A percentile compares a stretch with the other conserved stretches of the same genome.
phyloP scores from a whole-genome alignment of 2,329 filamentous ascomycete genomes.

The Decorospora gaudefroyi region DNA sequence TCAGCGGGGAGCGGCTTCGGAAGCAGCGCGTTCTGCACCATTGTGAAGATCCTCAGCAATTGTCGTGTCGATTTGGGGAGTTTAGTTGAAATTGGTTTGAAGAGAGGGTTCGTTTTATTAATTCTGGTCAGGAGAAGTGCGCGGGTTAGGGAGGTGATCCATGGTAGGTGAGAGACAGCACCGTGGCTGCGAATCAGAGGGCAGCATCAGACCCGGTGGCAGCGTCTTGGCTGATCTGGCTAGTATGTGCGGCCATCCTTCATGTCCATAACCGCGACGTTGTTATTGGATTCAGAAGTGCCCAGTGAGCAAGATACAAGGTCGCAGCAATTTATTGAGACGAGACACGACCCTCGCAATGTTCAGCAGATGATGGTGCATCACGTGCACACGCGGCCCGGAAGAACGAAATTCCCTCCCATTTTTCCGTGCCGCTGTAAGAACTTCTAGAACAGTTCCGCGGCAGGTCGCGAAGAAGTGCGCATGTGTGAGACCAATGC shows the following conservation, averaged over 20 bases:
- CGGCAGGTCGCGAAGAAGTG: too few species aligned
- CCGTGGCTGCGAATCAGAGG: conserved; percentile 27
- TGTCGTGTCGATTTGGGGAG: not conserved
- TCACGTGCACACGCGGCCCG: conserved; percentile 24
- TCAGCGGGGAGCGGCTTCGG: conserved; percentile 45
- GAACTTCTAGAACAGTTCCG: not conserved
- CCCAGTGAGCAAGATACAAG: conserved; percentile 7
- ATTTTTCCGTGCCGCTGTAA: conserved; percentile 6
- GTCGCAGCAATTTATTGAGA: conserved; percentile 2
- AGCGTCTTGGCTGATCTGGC: conserved; percentile 24
- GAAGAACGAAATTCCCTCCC: conserved; percentile 12
- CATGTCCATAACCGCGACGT: conserved; percentile 28
- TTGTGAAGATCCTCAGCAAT: too few species aligned
- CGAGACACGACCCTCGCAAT: conserved; percentile 5
- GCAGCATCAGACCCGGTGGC: conserved; percentile 22
- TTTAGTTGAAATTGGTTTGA: conserved; percentile 1
- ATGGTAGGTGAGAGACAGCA: conserved; percentile 16
- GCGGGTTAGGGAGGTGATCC: conserved; percentile 3
- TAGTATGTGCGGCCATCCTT: conserved; percentile 22
- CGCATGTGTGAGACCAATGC: too few species aligned
- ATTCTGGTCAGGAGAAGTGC: conserved; percentile 1
- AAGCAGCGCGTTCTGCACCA: conserved; percentile 45
- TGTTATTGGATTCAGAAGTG: conserved; percentile 26
- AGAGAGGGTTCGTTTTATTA: conserved; percentile 2
- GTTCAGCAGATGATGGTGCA: conserved; percentile 1